Evolutionary conservation across 495 filamentous ascomycete species (phyloP).

Genomic region (Xylaria sp.): DNA sequence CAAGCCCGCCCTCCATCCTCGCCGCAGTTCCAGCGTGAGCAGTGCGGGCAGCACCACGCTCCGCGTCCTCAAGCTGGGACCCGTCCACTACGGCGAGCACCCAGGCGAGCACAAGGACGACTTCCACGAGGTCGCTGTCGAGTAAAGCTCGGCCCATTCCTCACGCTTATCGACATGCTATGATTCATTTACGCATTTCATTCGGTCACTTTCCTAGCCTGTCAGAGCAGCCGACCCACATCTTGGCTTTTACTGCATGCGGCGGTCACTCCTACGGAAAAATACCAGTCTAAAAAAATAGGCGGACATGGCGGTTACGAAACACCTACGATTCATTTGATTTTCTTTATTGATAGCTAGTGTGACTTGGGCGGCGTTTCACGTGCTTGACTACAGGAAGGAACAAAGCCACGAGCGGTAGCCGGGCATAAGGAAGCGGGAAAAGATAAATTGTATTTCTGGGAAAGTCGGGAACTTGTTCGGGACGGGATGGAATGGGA

Average conservation of each 20-base stretch:
- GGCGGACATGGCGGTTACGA: constrained; percentile 8
- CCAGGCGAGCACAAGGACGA: constrained; percentile 51
- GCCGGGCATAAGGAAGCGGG: not conserved
- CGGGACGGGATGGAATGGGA: not conserved
- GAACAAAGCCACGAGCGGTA: constrained; percentile 8
- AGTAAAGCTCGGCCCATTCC: constrained; percentile 35
- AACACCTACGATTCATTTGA: constrained; percentile 7
- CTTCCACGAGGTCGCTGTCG: constrained; percentile 52
- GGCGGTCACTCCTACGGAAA: not conserved
- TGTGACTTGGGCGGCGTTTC: constrained; percentile 18
- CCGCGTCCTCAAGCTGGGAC: constrained; percentile 58
- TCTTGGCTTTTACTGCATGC: not conserved
- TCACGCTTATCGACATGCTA: not conserved
- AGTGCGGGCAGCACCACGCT: constrained; percentile 36
- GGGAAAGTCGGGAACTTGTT: not conserved
- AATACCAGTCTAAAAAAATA: too few species aligned
- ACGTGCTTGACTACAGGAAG: constrained; percentile 14
- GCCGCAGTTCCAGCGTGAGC: constrained; percentile 43
- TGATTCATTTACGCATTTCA: not conserved
- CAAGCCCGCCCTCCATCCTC: constrained; percentile 35
- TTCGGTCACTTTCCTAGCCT: constrained; percentile 7
- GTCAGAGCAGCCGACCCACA: not conserved
- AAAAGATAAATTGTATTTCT: constrained; percentile 13
- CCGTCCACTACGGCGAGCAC: constrained; percentile 59
- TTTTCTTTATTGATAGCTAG: not conserved